phyloP scores from a whole-genome alignment of 257 asterid genomes.

The Plantago elongata region DNA sequence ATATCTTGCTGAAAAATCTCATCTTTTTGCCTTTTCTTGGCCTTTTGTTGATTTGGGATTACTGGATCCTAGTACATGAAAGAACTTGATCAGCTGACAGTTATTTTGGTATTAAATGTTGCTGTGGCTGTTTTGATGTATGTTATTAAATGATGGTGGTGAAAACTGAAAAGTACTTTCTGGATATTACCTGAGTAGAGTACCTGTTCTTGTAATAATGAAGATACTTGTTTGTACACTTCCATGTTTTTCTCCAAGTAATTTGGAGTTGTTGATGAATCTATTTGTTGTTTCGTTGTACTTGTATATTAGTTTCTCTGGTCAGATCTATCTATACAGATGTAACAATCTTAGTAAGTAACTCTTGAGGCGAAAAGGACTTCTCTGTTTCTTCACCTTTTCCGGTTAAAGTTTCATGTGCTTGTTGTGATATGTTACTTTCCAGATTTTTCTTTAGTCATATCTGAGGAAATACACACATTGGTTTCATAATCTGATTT shows the following conservation, averaged over 20 bases:
- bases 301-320: slow-evolving; percentile 10
- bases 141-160: too few species aligned
- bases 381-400: slow-evolving; percentile 11
- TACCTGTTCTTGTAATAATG: not conserved
- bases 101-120: slow-evolving; percentile 5
- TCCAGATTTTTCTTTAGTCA: slow-evolving; percentile 1
- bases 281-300: slow-evolving; percentile 10
- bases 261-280: slow-evolving; percentile 1
- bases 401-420: slow-evolving; percentile 30
- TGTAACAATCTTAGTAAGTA: slow-evolving; percentile 18
- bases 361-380: slow-evolving; percentile 9
- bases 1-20: not conserved
- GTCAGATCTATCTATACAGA: slow-evolving; percentile 29
- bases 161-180: too few species aligned
- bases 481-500: slow-evolving; percentile 2
- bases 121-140: not conserved
- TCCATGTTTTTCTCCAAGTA: slow-evolving; percentile 19
- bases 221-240: not conserved
- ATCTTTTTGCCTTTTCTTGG: not conserved
- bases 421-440: slow-evolving; percentile 19
- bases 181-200: not conserved
- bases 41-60: slow-evolving; percentile 3
- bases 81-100: not conserved
- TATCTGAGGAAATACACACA: not conserved
- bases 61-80: slow-evolving; percentile 20